Conservation (phyloP, 257 asterid genomes). For the Solanum bukasovii region DNA sequence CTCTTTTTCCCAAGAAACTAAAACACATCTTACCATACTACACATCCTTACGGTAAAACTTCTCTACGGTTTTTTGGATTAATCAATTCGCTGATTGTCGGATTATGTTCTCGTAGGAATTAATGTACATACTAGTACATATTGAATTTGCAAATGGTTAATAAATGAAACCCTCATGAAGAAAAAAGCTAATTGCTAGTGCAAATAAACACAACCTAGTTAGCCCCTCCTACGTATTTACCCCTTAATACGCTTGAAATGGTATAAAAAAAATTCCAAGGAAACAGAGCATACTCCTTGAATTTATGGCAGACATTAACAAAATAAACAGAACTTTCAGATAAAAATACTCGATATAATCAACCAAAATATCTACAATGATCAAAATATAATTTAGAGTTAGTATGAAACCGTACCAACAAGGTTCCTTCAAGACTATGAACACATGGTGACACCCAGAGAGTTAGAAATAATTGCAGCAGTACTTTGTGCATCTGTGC, state of each 20-base stretch:
- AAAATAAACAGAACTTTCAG: neutral
- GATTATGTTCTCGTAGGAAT: neutral
- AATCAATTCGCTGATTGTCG: neutral
- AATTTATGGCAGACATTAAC: neutral
- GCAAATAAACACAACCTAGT: neutral
- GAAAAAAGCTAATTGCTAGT: neutral
- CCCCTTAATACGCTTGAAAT: neutral
- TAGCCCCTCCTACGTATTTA: neutral
- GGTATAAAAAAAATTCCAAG: neutral
- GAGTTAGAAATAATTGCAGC: slow-evolving; percentile 77
- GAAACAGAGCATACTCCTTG: neutral
- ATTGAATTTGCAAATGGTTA: neutral
- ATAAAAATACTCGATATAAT: neutral
- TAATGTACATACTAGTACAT: neutral
- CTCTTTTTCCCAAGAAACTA: neutral
- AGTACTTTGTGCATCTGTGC: slow-evolving; percentile 90
- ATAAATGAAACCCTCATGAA: neutral
- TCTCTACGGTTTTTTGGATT: neutral
- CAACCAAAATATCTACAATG: neutral
- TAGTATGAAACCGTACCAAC: slow-evolving; percentile 32
- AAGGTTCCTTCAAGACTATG: slow-evolving; percentile 96
- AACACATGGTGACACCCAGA: slow-evolving; percentile 72
- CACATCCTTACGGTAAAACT: neutral
- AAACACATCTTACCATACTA: neutral
- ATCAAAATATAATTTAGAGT: neutral